A percentile compares a stretch with the other conserved stretches of the same genome.
Conservation (phyloP, 164 flowering plant species). For the Piper longum region DNA sequence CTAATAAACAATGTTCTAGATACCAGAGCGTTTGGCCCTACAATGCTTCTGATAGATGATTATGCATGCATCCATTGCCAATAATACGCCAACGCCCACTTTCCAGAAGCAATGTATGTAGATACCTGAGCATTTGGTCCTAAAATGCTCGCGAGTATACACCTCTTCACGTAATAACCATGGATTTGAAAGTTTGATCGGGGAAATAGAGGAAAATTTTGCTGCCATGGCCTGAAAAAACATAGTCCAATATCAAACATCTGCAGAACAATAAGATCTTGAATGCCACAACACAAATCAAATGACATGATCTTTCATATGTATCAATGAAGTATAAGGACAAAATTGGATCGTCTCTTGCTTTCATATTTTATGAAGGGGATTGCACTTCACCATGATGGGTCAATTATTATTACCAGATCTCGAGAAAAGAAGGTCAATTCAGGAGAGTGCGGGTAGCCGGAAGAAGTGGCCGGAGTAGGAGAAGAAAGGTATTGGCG, state of each 20-base stretch:
- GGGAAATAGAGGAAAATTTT: conserved; percentile 62
- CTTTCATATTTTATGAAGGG: too few species aligned
- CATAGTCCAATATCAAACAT: not conserved
- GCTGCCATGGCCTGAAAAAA: conserved; percentile 78
- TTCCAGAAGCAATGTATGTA: not conserved
- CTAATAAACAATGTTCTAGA: not conserved
- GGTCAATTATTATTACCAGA: too few species aligned
- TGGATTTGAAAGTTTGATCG: conserved; percentile 63
- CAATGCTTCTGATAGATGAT: too few species aligned
- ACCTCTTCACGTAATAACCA: conserved; percentile 62
- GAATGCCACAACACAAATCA: too few species aligned
- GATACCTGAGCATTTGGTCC: conserved; percentile 79
- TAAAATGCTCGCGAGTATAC: conserved; percentile 39
- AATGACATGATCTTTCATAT: too few species aligned
- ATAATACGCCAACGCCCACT: too few species aligned
- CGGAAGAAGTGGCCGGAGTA: not conserved
- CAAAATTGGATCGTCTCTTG: too few species aligned
- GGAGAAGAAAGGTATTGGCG: too few species aligned
- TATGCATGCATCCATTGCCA: too few species aligned
- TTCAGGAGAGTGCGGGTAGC: not conserved
- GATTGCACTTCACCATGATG: too few species aligned
- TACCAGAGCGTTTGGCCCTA: too few species aligned
- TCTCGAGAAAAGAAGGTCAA: too few species aligned
- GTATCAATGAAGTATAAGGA: not conserved
- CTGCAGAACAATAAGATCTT: not conserved